Percentiles rank a stretch among this genome's conserved stretches.
Evolutionary conservation across 495 filamentous ascomycete genomes (phyloP).

Genomic region (Hyaloscypha bicolor): DNA sequence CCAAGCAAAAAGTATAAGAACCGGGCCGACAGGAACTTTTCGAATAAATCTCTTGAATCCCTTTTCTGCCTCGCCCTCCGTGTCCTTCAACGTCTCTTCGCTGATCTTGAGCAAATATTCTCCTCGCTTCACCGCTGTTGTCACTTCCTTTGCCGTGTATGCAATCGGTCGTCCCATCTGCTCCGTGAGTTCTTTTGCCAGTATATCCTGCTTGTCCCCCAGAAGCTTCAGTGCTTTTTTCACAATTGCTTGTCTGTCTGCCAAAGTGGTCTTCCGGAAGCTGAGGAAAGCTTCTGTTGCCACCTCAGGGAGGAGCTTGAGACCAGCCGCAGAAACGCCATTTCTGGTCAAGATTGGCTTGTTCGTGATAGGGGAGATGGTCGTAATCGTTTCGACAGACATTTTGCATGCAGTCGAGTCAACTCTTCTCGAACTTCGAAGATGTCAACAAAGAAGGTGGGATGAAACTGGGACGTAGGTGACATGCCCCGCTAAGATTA

Average conservation of each 20-base stretch:
- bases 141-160: conserved; percentile 78
- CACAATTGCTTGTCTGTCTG: conserved; percentile 74
- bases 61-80: conserved; percentile 75
- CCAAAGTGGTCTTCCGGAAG: conserved; percentile 66
- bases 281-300: conserved; percentile 72
- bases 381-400: conserved; percentile 80
- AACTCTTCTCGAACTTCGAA: not conserved
- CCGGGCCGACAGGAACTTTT: conserved; percentile 81
- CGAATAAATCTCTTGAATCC: conserved; percentile 89
- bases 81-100: conserved; percentile 68
- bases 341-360: conserved; percentile 73
- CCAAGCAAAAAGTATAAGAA: conserved; percentile 90
- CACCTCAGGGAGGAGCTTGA: conserved; percentile 63
- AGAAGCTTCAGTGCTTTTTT: conserved; percentile 72
- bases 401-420: conserved; percentile 44
- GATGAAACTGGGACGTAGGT: conserved; percentile 14
- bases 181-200: conserved; percentile 83
- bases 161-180: conserved; percentile 94
- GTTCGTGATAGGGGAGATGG: conserved; percentile 87
- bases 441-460: conserved; percentile 12
- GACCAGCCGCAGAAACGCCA: conserved; percentile 65
- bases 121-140: conserved; percentile 77
- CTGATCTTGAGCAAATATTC: conserved; percentile 83
- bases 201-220: conserved; percentile 68
- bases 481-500: conserved; percentile 17